Evolutionary conservation across 2,329 filamentous ascomycete species (phyloP), one percentile per base, ranked within the genome.

Genomic region (Chrysoporthe cubensis): DNA sequence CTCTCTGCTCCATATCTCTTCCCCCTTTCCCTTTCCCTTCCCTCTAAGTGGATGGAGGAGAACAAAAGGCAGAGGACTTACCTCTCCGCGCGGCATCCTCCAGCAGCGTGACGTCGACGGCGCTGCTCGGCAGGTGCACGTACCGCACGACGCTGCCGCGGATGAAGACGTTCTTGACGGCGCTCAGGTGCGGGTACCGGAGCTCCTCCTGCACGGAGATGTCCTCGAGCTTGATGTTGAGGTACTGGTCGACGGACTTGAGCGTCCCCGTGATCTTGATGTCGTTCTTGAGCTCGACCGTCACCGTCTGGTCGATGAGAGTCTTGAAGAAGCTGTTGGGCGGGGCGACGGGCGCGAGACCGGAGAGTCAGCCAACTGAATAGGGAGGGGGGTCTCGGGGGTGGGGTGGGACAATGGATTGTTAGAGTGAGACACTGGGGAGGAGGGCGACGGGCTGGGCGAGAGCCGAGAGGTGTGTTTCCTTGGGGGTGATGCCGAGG

Each of bases 281-380:
- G 82, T 99, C 96, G 80, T 99, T 99, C 83, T 99, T 99, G 79
- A 99, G 92, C 84, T 99, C 96, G 78, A 99, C 94, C 59, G 94
- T 98, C 76, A 99, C 94, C 84, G 96, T 90, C 74, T 96, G 91
- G 84, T 97, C 96, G 79, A 97, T 96, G 76, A 98, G 91, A 65
- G 95, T 98, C 81, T 98, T 98, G 89, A 98, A 98, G 85, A 97
- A 98, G 83, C 92, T 96, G 77, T 26, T 44, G 26, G 11, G 18
- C 16, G 21, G 40, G 2, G 46, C n/a, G 9, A 40, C 9, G 21
- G 21, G 7, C 3, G 9, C 13, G 26, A 52, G 11, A 32, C 8
- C 5, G 4, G 9, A 32, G 21, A 50, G 18, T 21, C 21, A 50
- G 46, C 5, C 2, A 26, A 21, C 44, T 11, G 46, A 3, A 21